These are phyloP conservation scores for Tetrapisispora pingtungensis DNA, from an alignment of 805 yeast genomes.

Conservation along the genomic window DNA sequence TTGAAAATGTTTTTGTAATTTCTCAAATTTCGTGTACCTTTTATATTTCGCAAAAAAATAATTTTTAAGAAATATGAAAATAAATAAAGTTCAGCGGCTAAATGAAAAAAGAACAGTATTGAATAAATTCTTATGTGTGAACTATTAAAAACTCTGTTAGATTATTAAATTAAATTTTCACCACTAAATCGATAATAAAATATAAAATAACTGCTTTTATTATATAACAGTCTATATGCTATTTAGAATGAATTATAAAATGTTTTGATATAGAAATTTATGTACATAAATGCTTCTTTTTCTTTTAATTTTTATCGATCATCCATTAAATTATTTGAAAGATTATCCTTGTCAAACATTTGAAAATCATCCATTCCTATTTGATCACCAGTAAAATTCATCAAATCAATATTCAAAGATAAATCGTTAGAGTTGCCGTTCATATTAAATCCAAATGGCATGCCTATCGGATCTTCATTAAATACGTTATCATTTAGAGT, in stretches of 20 bases:
- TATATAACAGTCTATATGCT: too few relatives aligned
- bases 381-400: neutral
- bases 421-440: neutral
- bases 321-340: slow-evolving; percentile 5
- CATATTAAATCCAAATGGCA: neutral
- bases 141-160: too few relatives aligned
- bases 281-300: neutral
- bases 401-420: neutral
- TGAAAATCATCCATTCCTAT: slow-evolving; percentile 3
- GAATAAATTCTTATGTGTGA: too few relatives aligned
- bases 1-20: neutral
- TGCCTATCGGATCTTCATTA: neutral
- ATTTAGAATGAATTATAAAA: too few relatives aligned
- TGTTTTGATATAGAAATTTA: neutral
- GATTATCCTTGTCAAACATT: slow-evolving; percentile 5
- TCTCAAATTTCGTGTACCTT: neutral
- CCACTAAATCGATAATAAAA: too few relatives aligned
- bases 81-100: slow-evolving; percentile 1
- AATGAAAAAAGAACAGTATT: too few relatives aligned
- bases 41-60: slow-evolving; percentile 1
- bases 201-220: neutral
- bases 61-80: neutral
- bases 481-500: neutral
- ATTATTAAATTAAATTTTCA: too few relatives aligned
- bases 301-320: neutral